Evolutionary conservation across 768 basidiomycete species (phyloP).

Genomic region (Strobilomyces dryophilus): DNA sequence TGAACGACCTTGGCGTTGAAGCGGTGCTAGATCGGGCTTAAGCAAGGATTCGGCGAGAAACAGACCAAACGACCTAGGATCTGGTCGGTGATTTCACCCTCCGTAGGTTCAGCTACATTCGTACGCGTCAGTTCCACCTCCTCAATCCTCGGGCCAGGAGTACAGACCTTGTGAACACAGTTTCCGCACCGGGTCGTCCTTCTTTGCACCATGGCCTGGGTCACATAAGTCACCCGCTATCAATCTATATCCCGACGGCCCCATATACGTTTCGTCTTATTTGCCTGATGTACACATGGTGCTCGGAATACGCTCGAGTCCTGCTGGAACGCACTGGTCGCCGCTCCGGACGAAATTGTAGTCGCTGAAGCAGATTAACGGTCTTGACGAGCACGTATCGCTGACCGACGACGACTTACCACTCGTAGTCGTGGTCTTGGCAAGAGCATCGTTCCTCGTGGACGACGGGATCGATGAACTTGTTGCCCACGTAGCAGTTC

Average conservation of each 20-base stretch:
- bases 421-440: slow-evolving; percentile 87
- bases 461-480: slow-evolving; percentile 81
- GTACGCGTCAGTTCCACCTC: neutral
- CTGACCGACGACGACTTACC: slow-evolving; percentile 46
- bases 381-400: neutral
- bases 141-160: neutral
- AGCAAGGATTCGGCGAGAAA: neutral
- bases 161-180: slow-evolving; percentile 68
- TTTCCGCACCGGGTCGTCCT: slow-evolving; percentile 70
- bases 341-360: slow-evolving; percentile 82
- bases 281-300: slow-evolving; percentile 55
- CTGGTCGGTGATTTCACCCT: slow-evolving; percentile 76
- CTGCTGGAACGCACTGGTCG: slow-evolving; percentile 73
- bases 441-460: slow-evolving; percentile 84
- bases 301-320: slow-evolving; percentile 83
- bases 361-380: slow-evolving; percentile 48
- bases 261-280: slow-evolving; percentile 62
- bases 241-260: slow-evolving; percentile 88
- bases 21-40: slow-evolving; percentile 46
- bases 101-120: slow-evolving; percentile 64
- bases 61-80: slow-evolving; percentile 43
- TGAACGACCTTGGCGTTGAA: slow-evolving; percentile 67
- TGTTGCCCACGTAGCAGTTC: slow-evolving; percentile 86
- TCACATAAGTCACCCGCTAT: slow-evolving; percentile 92
- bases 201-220: slow-evolving; percentile 49